Base-by-base conservation (phyloP, 345 rosid genomes). In the Physaria fendleri region DNA sequence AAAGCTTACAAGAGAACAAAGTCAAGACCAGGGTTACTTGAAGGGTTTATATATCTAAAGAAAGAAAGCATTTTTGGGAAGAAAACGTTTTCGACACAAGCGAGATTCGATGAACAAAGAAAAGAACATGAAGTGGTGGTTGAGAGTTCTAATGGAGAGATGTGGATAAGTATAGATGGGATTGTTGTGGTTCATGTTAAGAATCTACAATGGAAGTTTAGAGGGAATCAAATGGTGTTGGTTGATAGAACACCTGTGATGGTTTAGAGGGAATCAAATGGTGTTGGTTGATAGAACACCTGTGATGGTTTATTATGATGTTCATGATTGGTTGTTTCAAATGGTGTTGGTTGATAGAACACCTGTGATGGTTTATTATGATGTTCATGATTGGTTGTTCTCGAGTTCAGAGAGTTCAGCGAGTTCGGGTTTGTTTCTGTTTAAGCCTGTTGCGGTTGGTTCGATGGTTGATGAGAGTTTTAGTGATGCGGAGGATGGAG, bases 111-210 rank as follows among this genome's bases (percentile, higher is more conserved):
- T 3, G 90, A 84, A 33, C 76, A 69, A 61, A 81, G 71, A 16
- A 79, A 79, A 21, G 97, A 85, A 1, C 90, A 83, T 11, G 97
- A 94, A 10, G 87, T 94, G 32, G 79, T 84, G 12, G 95, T 94
- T 1, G 97, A 85, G 65, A 85, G 88, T 44, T 81, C 92, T 4
- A 79, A 66, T n/a, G n/a, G 95, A 0, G 97, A 87, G 55, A 84
- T 94, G 96, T 94, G 96, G 97, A 81, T 94, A 56, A 90, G 95
- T 78, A 77, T 94, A 45, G 95, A 90, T 10, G 97, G 97, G 37
- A 69, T 64, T 20, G 88, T 81, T 49, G 45, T 85, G 69, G 65
- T 94, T 8, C 95, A 94, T 11, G 82, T 94, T 2, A 83, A 64
- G 75, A 94, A 87, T 59, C 56, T 94, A 74, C 95, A 94, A 39